Conservation (phyloP, 2,329 filamentous ascomycete genomes). For the Claviceps capensis region DNA sequence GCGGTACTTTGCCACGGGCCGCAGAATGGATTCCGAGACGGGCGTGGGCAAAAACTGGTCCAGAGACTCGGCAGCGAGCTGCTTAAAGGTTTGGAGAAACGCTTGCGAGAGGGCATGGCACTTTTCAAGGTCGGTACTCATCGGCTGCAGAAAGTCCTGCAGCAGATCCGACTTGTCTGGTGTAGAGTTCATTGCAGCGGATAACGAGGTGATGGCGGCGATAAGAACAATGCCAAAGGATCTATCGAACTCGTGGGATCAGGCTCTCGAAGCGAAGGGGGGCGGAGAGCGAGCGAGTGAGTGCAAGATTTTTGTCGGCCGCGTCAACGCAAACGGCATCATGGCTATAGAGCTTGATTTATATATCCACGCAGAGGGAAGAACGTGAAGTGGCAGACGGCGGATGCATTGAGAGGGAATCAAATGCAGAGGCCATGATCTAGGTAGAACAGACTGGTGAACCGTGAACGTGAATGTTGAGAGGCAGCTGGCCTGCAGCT, state of each 20-base stretch:
- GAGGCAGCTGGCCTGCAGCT: no score
- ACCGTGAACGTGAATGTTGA: no score
- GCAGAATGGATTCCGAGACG: conserved; percentile 44
- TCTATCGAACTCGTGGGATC: background rate
- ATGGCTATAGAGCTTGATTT: background rate
- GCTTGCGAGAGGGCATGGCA: conserved; percentile 33
- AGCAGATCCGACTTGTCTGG: conserved; percentile 10
- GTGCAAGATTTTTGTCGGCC: background rate
- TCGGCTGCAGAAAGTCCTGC: conserved; percentile 35
- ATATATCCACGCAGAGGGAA: background rate
- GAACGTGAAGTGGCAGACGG: background rate
- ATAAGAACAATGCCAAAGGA: background rate
- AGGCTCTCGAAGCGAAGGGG: background rate
- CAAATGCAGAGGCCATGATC: background rate
- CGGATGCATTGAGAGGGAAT: background rate
- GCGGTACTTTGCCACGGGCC: conserved; percentile 28
- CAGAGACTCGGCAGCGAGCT: conserved; percentile 36
- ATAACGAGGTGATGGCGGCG: conserved; percentile 9
- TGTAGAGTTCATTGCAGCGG: conserved; percentile 3
- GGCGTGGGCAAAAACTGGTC: conserved; percentile 48
- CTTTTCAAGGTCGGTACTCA: conserved; percentile 32
- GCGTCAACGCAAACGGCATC: background rate
- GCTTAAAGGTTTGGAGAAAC: conserved; percentile 32
- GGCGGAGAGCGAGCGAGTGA: background rate
- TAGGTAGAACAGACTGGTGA: no score